Percentiles rank a stretch among this genome's conserved stretches.
Evolutionary conservation across 2,329 filamentous ascomycete species (phyloP).

Genomic region (Trichoderma atrobrunneum): DNA sequence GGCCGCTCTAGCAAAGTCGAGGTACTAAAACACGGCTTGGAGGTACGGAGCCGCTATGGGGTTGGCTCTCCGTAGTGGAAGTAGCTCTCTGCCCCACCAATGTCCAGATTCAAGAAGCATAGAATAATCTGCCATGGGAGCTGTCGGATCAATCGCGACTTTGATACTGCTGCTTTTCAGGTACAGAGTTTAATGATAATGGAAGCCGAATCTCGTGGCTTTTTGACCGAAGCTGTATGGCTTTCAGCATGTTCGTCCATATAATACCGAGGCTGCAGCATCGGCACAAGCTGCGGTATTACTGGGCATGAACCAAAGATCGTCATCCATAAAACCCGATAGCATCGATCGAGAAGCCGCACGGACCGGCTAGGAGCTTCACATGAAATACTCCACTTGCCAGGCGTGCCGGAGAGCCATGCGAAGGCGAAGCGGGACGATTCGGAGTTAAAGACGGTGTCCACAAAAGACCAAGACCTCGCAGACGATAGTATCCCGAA

Average conservation of each 20-base stretch:
- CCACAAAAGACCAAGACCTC: neutral
- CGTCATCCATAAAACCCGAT: neutral
- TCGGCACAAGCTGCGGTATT: neutral
- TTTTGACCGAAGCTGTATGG: neutral
- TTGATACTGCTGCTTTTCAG: neutral
- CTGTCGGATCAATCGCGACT: neutral
- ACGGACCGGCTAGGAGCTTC: slow-evolving; percentile 1
- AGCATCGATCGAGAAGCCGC: slow-evolving; percentile 6
- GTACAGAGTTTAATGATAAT: neutral
- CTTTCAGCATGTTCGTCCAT: neutral
- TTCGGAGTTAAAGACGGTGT: neutral
- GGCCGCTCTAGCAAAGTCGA: neutral
- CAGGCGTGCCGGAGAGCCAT: neutral
- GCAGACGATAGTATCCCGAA: neutral
- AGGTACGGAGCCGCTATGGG: neutral
- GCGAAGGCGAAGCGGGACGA: neutral
- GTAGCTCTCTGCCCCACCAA: slow-evolving; percentile 11
- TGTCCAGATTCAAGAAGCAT: neutral
- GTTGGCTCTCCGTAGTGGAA: neutral
- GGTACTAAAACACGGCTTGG: neutral
- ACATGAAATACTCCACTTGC: neutral
- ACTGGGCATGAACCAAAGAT: neutral
- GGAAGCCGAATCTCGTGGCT: neutral
- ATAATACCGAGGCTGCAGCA: neutral
- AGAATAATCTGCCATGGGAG: neutral